Evolutionary conservation across 75 land plant genomes (phyloP).

Genomic region (Selaginella moellendorffii): DNA sequence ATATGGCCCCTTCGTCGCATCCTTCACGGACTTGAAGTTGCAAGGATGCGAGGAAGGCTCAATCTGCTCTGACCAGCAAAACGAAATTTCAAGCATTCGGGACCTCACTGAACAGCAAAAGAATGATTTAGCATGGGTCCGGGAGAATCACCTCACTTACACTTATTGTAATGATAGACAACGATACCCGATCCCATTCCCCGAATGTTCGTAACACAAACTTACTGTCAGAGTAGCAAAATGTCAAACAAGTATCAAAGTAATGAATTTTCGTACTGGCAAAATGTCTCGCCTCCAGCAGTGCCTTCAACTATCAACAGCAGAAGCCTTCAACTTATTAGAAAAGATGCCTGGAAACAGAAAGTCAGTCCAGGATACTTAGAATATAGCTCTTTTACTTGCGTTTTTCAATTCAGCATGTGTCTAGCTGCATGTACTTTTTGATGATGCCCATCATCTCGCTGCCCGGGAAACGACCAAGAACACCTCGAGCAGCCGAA

Average conservation of each 20-base stretch:
- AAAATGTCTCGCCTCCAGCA: no score
- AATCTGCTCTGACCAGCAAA: neutral
- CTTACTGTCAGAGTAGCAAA: no score
- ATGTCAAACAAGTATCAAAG: no score
- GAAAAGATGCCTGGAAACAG: no score
- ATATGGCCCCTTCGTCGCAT: conserved; percentile 10
- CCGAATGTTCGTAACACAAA: neutral
- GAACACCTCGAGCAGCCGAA: conserved; percentile 81
- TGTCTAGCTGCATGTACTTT: conserved; percentile 33
- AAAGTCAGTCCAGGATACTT: no score
- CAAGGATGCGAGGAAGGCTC: neutral
- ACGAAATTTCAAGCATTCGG: neutral
- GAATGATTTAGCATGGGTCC: neutral
- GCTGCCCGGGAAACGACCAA: conserved; percentile 83
- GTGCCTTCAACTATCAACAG: no score
- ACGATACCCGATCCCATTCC: neutral
- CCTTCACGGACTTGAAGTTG: conserved; percentile 12
- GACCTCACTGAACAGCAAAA: neutral
- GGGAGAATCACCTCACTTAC: neutral
- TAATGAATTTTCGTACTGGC: no score
- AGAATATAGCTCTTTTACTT: no score
- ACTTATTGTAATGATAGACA: neutral
- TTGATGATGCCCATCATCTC: conserved; percentile 95
- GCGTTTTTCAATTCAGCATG: no score
- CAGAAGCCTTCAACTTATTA: no score